phyloP scores from a whole-genome alignment of 768 basidiomycete genomes.

The Scleroderma bovista region DNA sequence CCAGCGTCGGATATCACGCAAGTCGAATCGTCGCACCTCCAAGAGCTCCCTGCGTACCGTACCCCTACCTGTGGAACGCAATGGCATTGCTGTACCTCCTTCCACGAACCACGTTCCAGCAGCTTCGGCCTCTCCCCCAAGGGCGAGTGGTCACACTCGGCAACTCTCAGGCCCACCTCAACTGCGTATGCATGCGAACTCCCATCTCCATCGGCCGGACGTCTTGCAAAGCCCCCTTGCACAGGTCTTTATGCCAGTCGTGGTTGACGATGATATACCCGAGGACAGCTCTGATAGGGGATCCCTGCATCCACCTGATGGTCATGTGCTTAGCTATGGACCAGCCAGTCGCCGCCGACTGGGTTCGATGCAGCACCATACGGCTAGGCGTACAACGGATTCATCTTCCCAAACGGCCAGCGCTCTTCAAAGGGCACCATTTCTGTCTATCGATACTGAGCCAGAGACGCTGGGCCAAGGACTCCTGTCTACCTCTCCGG shows the following conservation, averaged over 20 bases:
- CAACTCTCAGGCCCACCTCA: constrained; percentile 10
- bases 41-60: constrained; percentile 18
- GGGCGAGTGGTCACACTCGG: constrained; percentile 6
- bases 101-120: background rate
- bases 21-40: constrained; percentile 27
- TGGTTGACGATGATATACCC: constrained; percentile 44
- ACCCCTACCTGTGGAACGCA: constrained; percentile 15
- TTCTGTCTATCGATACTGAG: constrained; percentile 21
- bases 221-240: constrained; percentile 52
- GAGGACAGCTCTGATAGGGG: constrained; percentile 19
- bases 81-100: background rate
- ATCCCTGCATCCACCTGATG: constrained; percentile 8
- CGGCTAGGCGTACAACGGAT: constrained; percentile 11
- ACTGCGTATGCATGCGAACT: constrained; percentile 15
- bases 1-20: constrained; percentile 30
- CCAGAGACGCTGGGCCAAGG: constrained; percentile 10
- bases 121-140: constrained; percentile 6
- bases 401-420: constrained; percentile 2
- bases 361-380: constrained; percentile 27
- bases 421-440: constrained; percentile 7
- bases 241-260: constrained; percentile 65
- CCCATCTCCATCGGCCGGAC: constrained; percentile 18
- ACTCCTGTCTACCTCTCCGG: constrained; percentile 24
- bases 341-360: constrained; percentile 36
- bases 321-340: constrained; percentile 32